These are phyloP conservation scores for Nakazawaea molendinolei DNA, from an alignment of 805 yeast genomes.

Conservation along the genomic window DNA sequence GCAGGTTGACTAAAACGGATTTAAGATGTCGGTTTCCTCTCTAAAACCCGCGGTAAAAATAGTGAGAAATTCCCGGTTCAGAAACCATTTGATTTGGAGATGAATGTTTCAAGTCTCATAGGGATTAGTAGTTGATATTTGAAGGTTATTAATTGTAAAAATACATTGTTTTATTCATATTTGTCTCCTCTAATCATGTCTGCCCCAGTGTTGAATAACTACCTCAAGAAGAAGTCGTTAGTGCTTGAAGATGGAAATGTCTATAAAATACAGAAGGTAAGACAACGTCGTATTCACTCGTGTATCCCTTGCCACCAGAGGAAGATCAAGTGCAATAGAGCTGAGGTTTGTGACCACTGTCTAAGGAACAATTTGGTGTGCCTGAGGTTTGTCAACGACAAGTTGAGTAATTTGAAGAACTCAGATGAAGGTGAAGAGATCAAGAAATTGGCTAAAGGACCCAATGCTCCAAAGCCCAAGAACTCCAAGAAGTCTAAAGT, in stretches of 20 bases:
- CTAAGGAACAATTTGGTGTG: conserved; percentile 40
- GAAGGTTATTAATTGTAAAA: too few relatives aligned
- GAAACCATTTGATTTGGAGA: too few relatives aligned
- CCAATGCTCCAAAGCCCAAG: too few relatives aligned
- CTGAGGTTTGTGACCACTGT: conserved; percentile 50
- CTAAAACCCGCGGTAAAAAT: too few relatives aligned
- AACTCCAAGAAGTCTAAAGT: too few relatives aligned
- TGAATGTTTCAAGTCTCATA: too few relatives aligned
- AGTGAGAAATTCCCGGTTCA: too few relatives aligned
- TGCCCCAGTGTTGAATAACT: conserved; percentile 8
- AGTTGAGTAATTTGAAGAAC: conserved; percentile 34
- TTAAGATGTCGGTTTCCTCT: too few relatives aligned
- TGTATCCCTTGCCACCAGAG: conserved; percentile 62
- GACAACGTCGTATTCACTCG: conserved; percentile 51
- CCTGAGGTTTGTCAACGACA: conserved; percentile 50
- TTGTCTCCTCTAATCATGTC: too few relatives aligned
- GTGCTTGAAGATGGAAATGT: conserved; percentile 44
- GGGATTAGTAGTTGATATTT: too few relatives aligned
- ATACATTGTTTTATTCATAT: too few relatives aligned
- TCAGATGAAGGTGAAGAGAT: conserved; percentile 4
- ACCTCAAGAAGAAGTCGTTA: conserved; percentile 16
- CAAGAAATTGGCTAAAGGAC: neutral
- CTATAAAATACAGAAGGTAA: conserved; percentile 52
- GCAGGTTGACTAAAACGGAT: too few relatives aligned
- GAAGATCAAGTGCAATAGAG: conserved; percentile 61